phyloP scores from a whole-genome alignment of 768 basidiomycete species.

The Galerina marginata region DNA sequence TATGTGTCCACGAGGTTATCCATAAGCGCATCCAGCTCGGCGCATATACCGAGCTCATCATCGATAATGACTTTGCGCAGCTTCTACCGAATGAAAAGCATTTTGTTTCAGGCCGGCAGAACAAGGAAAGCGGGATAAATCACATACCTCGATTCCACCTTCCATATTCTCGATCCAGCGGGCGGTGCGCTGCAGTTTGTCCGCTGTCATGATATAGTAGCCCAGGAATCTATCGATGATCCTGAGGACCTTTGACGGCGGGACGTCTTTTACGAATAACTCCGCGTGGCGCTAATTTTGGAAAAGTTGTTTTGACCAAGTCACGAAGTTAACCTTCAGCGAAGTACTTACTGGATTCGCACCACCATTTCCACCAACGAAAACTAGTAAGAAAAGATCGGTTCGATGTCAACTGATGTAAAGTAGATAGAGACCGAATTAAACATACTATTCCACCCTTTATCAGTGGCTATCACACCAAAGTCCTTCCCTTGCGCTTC shows the following conservation, averaged over 20 bases:
- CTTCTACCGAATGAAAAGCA: constrained; percentile 35
- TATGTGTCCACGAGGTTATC: constrained; percentile 67
- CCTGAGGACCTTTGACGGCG: constrained; percentile 32
- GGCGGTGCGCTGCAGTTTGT: constrained; percentile 72
- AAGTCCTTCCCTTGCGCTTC: constrained; percentile 79
- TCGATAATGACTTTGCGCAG: constrained; percentile 65
- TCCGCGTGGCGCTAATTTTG: neutral
- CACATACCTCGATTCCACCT: constrained; percentile 43
- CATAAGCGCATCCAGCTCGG: constrained; percentile 71
- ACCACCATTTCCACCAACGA: constrained; percentile 74
- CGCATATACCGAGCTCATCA: constrained; percentile 75
- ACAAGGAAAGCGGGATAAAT: too few relatives aligned
- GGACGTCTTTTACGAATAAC: neutral
- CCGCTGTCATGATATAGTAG: constrained; percentile 76
- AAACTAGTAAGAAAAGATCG: constrained; percentile 37
- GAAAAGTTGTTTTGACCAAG: constrained; percentile 42
- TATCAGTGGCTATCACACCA: constrained; percentile 76
- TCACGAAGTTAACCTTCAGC: constrained; percentile 68
- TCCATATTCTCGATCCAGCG: constrained; percentile 70
- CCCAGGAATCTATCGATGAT: constrained; percentile 70
- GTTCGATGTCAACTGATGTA: too few relatives aligned
- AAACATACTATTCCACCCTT: constrained; percentile 65
- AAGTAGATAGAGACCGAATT: too few relatives aligned
- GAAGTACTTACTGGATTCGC: constrained; percentile 64
- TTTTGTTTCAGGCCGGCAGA: too few relatives aligned